Evolutionary conservation across 2,329 filamentous ascomycete species (phyloP).

Genomic region (Xylaria sp.): DNA sequence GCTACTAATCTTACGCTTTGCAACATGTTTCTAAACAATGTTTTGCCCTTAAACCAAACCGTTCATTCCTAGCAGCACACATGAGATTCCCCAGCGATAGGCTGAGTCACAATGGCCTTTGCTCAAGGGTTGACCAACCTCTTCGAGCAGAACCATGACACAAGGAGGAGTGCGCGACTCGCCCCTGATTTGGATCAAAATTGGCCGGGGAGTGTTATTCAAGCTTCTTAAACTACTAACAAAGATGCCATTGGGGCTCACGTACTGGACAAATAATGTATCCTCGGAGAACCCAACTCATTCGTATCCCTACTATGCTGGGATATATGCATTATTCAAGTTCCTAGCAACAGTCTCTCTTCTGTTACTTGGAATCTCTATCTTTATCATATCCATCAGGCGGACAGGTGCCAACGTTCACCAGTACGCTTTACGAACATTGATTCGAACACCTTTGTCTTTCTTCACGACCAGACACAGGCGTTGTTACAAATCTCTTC

Average conservation of each 20-base stretch:
- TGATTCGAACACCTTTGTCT: conserved; percentile 47
- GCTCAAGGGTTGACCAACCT: neutral
- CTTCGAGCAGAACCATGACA: conserved; percentile 5
- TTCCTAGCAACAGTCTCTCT: neutral
- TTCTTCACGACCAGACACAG: conserved; percentile 50
- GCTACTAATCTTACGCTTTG: no score
- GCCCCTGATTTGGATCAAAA: neutral
- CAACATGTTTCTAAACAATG: no score
- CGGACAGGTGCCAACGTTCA: conserved; percentile 23
- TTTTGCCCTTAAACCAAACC: no score
- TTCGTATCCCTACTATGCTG: conserved; percentile 34
- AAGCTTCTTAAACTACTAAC: neutral
- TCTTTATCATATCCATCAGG: neutral
- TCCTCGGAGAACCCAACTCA: conserved; percentile 23
- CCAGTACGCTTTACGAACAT: conserved; percentile 35
- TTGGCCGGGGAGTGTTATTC: neutral
- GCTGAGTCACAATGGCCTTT: conserved; percentile 1
- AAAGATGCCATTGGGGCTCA: conserved; percentile 19
- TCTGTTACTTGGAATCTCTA: neutral
- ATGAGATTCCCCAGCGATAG: no score
- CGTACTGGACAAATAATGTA: conserved; percentile 34
- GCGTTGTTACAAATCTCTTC: conserved; percentile 51
- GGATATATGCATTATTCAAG: conserved; percentile 35
- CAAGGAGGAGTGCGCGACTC: no score
- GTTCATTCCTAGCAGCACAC: no score